phyloP scores from a whole-genome alignment of 2,329 filamentous ascomycete genomes.

The Colletotrichum sp. region DNA sequence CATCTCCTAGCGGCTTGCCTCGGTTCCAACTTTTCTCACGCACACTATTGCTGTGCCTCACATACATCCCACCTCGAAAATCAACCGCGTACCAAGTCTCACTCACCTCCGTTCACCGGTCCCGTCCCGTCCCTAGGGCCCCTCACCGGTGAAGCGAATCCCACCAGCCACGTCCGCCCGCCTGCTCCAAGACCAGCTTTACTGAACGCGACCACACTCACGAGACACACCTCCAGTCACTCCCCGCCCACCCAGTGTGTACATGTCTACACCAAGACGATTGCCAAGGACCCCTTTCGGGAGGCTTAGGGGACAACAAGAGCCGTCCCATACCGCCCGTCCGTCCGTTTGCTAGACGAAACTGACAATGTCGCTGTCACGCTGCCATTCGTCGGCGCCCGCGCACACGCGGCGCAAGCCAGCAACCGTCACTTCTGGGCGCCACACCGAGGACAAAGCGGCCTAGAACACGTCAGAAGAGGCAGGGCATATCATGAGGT shows the following conservation, averaged over 20 bases:
- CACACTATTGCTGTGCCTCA: neutral
- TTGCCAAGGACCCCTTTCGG: neutral
- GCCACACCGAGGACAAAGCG: conserved; percentile 1
- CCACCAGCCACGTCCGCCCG: conserved; percentile 5
- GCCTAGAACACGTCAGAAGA: conserved; percentile 9
- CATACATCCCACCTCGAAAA: neutral
- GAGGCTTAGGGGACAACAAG: conserved; percentile 13
- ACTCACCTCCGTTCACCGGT: conserved; percentile 19
- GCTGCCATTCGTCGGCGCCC: neutral
- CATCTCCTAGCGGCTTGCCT: neutral
- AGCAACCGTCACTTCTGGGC: neutral
- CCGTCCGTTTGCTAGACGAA: neutral
- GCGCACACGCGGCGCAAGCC: neutral
- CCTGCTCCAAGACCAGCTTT: neutral
- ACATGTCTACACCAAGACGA: neutral
- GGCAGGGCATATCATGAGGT: neutral
- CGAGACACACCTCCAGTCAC: neutral
- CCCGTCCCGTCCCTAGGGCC: conserved; percentile 14
- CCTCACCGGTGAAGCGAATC: conserved; percentile 18
- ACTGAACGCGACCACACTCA: neutral
- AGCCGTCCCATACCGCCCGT: conserved; percentile 16
- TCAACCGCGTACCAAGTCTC: neutral
- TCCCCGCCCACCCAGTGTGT: neutral
- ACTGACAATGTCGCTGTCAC: conserved; percentile 11
- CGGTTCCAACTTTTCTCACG: neutral